Base-by-base conservation (phyloP, 768 basidiomycete genomes). In the Agrocybe praecox region DNA sequence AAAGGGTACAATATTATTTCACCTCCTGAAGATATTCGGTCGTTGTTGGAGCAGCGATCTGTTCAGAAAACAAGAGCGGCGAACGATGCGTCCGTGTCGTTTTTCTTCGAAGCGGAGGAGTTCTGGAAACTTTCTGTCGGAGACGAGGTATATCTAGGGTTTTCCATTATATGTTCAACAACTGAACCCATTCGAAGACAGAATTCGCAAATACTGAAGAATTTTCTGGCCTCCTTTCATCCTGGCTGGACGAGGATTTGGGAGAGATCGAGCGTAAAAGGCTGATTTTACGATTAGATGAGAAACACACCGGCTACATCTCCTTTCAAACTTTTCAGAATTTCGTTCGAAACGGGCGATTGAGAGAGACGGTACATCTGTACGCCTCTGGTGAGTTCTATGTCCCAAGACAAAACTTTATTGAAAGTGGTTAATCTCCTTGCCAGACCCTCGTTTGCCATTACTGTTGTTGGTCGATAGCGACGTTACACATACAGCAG, bases 51-150 rank as follows among this genome's bases (percentile, higher is more conserved):
- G 17, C 40, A 57, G 18, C 43, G 32, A 40, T 45, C 49, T 17
- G 49, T 51, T 19, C 55, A 57, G 55, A 57, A 52, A 32, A 50
- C 50, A 49, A 50, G 46, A 19, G 50, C 44, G 34, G 50, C 44
- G 34, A 48, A 42, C 22, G 48, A 49, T 17, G 46, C 26, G 26
- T 40, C 23, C n/a, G 36, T n/a, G 46, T 40, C 23, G 52, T 44
- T 10, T 43, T 29, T 42, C 4, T 55, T 49, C 17, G 46, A 55
- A 29, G 47, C 36, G 6, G 48, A 55, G 32, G 36, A 55, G 14
- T 55, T 55, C 19, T 55, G 54, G 54, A 55, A 49, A 23, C 15
- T 32, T 18, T 55, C 46, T 11, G 48, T 55, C 15, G 54, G 54
- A 14, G 32, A 45, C 29, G 54, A 55, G 54, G 54, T 55, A 9